Conservation (phyloP, 2,329 filamentous ascomycete species). For the Ampelomyces quisqualis region DNA sequence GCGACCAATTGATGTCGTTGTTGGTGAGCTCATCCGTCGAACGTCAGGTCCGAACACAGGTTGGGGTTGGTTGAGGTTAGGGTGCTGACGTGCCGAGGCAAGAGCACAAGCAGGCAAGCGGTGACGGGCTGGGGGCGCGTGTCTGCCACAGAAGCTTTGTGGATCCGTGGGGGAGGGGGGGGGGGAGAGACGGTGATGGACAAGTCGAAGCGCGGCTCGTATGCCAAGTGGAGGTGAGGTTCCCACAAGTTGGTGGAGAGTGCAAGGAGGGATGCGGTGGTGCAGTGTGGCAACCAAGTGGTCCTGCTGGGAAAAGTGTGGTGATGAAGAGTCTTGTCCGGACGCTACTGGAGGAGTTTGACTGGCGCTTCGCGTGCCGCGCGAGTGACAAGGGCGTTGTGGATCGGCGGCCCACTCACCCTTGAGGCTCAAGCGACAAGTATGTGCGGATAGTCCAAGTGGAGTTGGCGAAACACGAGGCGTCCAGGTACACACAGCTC, state of each 20-base stretch:
- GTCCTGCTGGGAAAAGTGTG: conserved; percentile 18
- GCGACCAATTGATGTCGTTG: conserved; percentile 36
- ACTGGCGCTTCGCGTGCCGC: conserved; percentile 31
- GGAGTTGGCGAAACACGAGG: conserved; percentile 37
- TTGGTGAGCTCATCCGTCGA: conserved; percentile 37
- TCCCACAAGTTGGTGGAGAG: conserved; percentile 20
- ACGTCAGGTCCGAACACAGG: conserved; percentile 22
- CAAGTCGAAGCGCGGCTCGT: conserved; percentile 25
- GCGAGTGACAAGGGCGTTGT: conserved; percentile 38
- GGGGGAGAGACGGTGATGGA: conserved; percentile 25
- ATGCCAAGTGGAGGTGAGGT: conserved; percentile 20
- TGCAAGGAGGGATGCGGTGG: conserved; percentile 8
- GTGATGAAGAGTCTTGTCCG: conserved; percentile 16
- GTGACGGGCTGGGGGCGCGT: conserved; percentile 23
- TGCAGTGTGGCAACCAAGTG: conserved; percentile 19
- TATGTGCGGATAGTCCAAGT: conserved; percentile 38
- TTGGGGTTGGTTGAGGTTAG: conserved; percentile 30
- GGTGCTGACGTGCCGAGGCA: conserved; percentile 25
- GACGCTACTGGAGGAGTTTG: conserved; percentile 28
- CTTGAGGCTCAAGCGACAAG: conserved; percentile 44
- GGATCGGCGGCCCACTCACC: conserved; percentile 39
- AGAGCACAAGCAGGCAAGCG: conserved; percentile 26
- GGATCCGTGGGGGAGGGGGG: conserved; percentile 42
- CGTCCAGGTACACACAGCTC: conserved; percentile 25
- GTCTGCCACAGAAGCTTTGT: conserved; percentile 35